Conservation (phyloP, 352 stramenopile genomes). For the Pythium insidiosum region DNA sequence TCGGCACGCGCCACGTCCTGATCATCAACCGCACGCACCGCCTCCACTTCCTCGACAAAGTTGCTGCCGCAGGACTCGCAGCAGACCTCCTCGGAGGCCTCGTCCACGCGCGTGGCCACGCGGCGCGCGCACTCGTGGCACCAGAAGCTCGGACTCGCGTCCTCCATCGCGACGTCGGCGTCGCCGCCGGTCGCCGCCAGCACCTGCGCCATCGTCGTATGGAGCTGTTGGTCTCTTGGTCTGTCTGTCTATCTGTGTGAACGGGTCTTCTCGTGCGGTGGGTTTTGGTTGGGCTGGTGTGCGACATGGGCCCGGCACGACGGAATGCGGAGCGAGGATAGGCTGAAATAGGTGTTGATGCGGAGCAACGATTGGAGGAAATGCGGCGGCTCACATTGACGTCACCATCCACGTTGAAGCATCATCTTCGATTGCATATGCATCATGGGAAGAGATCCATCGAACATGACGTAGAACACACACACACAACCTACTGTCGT, state of each 20-base stretch:
- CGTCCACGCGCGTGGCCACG: slow-evolving; percentile 54
- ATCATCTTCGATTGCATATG: too few species aligned
- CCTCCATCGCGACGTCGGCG: slow-evolving; percentile 2
- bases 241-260: background rate
- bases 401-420: too few species aligned
- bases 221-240: background rate
- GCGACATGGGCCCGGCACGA: too few species aligned
- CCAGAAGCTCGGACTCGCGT: slow-evolving; percentile 39
- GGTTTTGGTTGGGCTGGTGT: too few species aligned
- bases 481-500: too few species aligned
- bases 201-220: background rate
- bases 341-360: too few species aligned
- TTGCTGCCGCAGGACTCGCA: slow-evolving; percentile 64
- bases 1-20: background rate
- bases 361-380: too few species aligned
- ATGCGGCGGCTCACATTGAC: too few species aligned
- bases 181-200: background rate
- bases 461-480: too few species aligned
- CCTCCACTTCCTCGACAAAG: slow-evolving; percentile 84
- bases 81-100: slow-evolving; percentile 52
- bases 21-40: slow-evolving; percentile 18
- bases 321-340: too few species aligned
- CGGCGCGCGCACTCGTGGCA: slow-evolving; percentile 67
- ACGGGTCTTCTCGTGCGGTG: too few species aligned
- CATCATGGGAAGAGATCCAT: too few species aligned